Base-by-base conservation (phyloP, 805 yeast species). In the Teunomyces lycoperdinae region DNA sequence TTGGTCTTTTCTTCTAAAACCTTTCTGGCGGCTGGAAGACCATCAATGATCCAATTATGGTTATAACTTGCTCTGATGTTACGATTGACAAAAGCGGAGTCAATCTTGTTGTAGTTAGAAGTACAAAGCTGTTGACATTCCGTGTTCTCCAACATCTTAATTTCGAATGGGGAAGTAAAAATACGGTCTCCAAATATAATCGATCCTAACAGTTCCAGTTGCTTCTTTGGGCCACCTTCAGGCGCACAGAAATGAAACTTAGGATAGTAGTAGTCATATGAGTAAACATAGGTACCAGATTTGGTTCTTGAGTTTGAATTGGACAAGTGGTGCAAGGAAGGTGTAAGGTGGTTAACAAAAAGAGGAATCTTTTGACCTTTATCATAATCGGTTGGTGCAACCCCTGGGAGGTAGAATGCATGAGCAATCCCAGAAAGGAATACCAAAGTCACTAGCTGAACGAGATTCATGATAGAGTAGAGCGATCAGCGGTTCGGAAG, bases 141-240 rank as follows among this genome's bases (percentile, higher is more conserved):
- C 59, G 78, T 77, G 52, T 87, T 80, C 62, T 87, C 78, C 53
- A 87, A 75, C 96, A 94, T 87, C 32, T 80, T 75, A 52, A 94
- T 71, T 44, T 84, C 80, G 60, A 88, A 89, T 5, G 98, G 97
- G 8, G 98, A 90, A 60, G 88, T 84, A 74, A 87, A 90, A 53
- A 94, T 90, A 63, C 99, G 78, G 68, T 94, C 99, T 54, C 99
- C 99, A 64, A 94, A 90, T 49, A 94, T 78, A 55, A 94, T 85
- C 2, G 97, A 85, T 7, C 99, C 99, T 45, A 94, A 76, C 9
- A 95, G 85, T 68, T 90, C 98, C 53, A 88, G 82, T 64, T 89
- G 96, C 58, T 85, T 85, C 57, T 68, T 60, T 13, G 81, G 74
- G 1, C 88, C 89, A 26, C 70, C 81, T 47, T 69, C 65, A 0